These are phyloP conservation scores for Venturia aucupariae DNA, from an alignment of 2,329 filamentous ascomycete genomes.

Conservation along the genomic window DNA sequence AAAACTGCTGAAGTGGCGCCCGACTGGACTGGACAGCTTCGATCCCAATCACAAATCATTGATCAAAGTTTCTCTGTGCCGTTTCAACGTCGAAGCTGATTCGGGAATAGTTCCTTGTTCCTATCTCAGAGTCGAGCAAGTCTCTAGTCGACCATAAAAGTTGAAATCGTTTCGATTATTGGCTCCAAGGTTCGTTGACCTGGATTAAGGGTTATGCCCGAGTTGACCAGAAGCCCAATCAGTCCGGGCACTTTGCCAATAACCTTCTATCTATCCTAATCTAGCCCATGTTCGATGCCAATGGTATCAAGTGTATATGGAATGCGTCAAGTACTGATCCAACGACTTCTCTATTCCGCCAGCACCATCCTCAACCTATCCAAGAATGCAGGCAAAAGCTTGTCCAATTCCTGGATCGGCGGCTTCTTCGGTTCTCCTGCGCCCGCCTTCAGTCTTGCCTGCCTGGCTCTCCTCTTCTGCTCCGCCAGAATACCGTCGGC, in stretches of 20 bases:
- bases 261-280: background rate
- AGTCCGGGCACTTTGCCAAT: background rate
- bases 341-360: conserved; percentile 46
- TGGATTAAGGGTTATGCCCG: too few relatives aligned
- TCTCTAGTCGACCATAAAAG: too few relatives aligned
- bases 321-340: background rate
- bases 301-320: background rate
- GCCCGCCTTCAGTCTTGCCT: conserved; percentile 64
- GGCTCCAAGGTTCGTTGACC: too few relatives aligned
- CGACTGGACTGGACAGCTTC: background rate
- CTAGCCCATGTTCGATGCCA: background rate
- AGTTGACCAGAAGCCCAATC: too few relatives aligned
- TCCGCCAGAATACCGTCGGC: conserved; percentile 83
- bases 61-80: too few relatives aligned
- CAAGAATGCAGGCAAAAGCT: conserved; percentile 70
- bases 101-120: too few relatives aligned
- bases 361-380: conserved; percentile 73
- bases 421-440: conserved; percentile 83
- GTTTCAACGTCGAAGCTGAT: too few relatives aligned
- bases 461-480: conserved; percentile 64
- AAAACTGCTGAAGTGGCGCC: background rate
- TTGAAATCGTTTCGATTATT: too few relatives aligned
- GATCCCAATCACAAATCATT: too few relatives aligned
- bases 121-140: too few relatives aligned
- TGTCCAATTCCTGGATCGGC: conserved; percentile 65